Percentiles rank a stretch among this genome's conserved stretches.
Evolutionary conservation across 164 flowering plant species (phyloP).

Genomic region (Aristolochia californica): DNA sequence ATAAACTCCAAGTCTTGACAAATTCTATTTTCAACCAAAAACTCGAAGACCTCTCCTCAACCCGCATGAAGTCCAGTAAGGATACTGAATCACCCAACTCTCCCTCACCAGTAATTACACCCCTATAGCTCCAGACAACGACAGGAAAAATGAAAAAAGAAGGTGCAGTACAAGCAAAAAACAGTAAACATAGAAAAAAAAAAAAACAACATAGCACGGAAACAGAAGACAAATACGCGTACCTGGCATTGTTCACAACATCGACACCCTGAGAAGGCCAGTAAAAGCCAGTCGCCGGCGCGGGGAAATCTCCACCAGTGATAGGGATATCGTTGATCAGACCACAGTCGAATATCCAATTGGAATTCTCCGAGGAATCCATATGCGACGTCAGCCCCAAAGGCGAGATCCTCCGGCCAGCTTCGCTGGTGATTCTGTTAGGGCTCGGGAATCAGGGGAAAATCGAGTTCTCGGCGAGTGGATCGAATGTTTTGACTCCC

Average conservation of each 20-base stretch:
- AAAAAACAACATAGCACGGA: background rate
- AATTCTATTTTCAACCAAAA: too few species aligned
- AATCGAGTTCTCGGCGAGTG: too few species aligned
- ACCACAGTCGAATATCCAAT: conserved; percentile 52
- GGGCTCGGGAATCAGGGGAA: too few species aligned
- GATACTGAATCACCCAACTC: background rate
- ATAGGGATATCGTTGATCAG: conserved; percentile 45
- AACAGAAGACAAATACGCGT: background rate
- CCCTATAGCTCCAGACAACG: background rate
- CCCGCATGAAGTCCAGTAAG: background rate
- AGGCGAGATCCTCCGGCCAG: conserved; percentile 13
- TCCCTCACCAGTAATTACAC: background rate
- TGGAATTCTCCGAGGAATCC: conserved; percentile 56
- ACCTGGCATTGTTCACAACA: conserved; percentile 32
- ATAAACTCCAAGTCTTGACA: background rate
- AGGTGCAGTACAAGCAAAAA: background rate
- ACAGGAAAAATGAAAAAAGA: background rate
- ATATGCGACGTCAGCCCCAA: conserved; percentile 30
- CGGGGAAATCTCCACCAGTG: conserved; percentile 26
- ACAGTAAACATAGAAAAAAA: background rate
- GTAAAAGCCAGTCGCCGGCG: conserved; percentile 30
- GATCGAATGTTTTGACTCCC: too few species aligned
- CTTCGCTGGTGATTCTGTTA: background rate
- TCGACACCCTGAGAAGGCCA: conserved; percentile 41
- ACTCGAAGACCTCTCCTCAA: background rate